Percentiles rank a stretch among this genome's conserved stretches.
phyloP scores from a whole-genome alignment of 2,329 filamentous ascomycete species.

The Botrytis cinerea region DNA sequence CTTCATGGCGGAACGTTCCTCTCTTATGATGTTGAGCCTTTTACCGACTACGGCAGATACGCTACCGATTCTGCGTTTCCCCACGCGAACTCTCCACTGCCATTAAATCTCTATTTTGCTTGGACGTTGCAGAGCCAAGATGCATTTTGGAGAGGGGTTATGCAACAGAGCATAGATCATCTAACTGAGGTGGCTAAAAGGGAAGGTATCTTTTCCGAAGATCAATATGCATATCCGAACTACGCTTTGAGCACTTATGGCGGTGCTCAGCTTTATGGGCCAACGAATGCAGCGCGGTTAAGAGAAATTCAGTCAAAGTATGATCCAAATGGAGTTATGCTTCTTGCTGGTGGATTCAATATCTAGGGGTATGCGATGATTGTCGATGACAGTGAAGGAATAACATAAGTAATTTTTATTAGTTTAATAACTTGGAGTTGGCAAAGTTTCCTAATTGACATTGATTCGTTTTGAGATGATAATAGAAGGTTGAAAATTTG shows the following conservation, averaged over 20 bases:
- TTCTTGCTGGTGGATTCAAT: constrained; percentile 30
- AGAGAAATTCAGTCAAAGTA: constrained; percentile 31
- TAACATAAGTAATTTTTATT: not conserved
- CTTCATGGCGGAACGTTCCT: constrained; percentile 32
- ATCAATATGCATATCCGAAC: constrained; percentile 30
- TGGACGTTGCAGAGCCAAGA: constrained; percentile 37
- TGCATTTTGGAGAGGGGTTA: constrained; percentile 37
- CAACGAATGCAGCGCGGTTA: constrained; percentile 39
- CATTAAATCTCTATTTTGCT: constrained; percentile 40
- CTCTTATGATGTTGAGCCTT: constrained; percentile 41
- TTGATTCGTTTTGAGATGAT: not conserved
- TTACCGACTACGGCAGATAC: constrained; percentile 38
- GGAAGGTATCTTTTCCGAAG: constrained; percentile 38
- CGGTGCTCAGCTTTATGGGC: constrained; percentile 39
- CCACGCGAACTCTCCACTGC: constrained; percentile 34
- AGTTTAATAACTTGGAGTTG: not conserved
- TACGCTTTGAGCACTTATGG: constrained; percentile 34
- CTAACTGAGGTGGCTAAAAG: constrained; percentile 38
- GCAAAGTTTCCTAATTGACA: not conserved
- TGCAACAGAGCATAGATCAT: constrained; percentile 33
- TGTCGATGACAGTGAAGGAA: not conserved
- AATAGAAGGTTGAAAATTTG: not conserved
- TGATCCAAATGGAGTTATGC: constrained; percentile 39
- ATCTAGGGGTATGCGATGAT: not conserved
- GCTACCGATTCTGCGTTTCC: constrained; percentile 41